phyloP scores from a whole-genome alignment of 2,329 filamentous ascomycete species.

The Penicillium decumbens region DNA sequence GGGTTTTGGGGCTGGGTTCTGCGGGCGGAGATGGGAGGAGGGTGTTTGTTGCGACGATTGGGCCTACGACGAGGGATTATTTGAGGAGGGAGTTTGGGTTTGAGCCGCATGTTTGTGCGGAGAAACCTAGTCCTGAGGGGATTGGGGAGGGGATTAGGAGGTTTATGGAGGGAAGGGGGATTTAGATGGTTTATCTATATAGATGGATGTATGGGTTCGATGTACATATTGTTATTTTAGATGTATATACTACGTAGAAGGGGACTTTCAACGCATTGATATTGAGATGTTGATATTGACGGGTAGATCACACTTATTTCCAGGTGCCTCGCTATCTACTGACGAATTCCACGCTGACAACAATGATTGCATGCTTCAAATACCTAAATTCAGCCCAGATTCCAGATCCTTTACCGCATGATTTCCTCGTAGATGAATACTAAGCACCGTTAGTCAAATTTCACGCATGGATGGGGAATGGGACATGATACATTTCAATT shows the following conservation, averaged over 20 bases:
- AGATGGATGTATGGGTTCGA: not conserved
- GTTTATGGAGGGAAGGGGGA: conserved; percentile 35
- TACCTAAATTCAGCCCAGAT: not conserved
- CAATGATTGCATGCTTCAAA: conserved; percentile 13
- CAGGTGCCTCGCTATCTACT: conserved; percentile 5
- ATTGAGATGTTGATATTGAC: not conserved
- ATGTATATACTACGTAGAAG: not conserved
- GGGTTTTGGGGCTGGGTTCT: conserved; percentile 43
- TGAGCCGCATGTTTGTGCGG: conserved; percentile 60
- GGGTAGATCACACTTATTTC: not conserved
- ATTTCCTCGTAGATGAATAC: conserved; percentile 96
- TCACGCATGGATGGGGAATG: not conserved
- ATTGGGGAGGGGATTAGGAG: conserved; percentile 62
- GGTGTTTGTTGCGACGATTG: conserved; percentile 75
- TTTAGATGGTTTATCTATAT: not conserved
- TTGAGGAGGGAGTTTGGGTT: conserved; percentile 47
- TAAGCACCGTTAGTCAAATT: conserved; percentile 28
- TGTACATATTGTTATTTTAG: not conserved
- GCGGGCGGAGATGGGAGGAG: conserved; percentile 5
- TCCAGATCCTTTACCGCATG: conserved; percentile 55
- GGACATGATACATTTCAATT: conserved; percentile 68
- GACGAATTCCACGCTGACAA: not conserved
- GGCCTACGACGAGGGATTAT: conserved; percentile 81
- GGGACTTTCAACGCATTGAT: not conserved
- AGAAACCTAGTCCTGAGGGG: conserved; percentile 75